Evolutionary conservation across 2,329 filamentous ascomycete genomes (phyloP).

Genomic region (Cryphonectria radicalis): DNA sequence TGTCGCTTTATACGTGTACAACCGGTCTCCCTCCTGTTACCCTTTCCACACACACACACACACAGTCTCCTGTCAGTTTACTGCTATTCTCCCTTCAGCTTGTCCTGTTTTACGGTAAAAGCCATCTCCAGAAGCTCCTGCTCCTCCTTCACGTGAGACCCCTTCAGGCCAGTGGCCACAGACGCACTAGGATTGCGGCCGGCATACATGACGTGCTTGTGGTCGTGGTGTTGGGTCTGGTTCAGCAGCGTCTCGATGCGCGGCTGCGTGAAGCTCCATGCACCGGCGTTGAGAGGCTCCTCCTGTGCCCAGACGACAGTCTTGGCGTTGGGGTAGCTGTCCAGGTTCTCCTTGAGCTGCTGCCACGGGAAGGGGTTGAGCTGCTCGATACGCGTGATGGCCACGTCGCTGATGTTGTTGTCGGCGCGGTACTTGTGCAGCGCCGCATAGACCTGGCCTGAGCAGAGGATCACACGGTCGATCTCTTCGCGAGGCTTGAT

Average conservation of each 20-base stretch:
- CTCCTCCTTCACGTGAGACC: conserved; percentile 89
- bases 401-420: conserved; percentile 85
- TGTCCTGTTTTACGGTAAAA: conserved; percentile 68
- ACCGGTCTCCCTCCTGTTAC: neutral
- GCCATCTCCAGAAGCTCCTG: conserved; percentile 74
- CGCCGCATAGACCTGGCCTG: conserved; percentile 90
- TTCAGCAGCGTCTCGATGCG: conserved; percentile 96
- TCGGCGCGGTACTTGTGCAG: conserved; percentile 89
- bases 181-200: conserved; percentile 91
- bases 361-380: conserved; percentile 99
- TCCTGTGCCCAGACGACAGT: conserved; percentile 98
- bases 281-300: conserved; percentile 95
- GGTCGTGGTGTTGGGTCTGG: conserved; percentile 87
- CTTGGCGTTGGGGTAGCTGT: conserved; percentile 96
- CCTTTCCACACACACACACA: too few species aligned
- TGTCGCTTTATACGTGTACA: conserved; percentile 12
- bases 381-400: conserved; percentile 95
- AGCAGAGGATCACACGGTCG: conserved; percentile 91
- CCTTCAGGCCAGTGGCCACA: conserved; percentile 92
- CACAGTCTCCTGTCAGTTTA: conserved; percentile 38
- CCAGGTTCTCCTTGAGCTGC: conserved; percentile 93
- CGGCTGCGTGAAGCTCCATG: conserved; percentile 96
- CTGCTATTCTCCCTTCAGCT: conserved; percentile 64
- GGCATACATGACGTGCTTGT: conserved; percentile 96
- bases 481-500: conserved; percentile 85